Percentiles rank a stretch among this genome's conserved stretches.
phyloP scores from a whole-genome alignment of 2,329 filamentous ascomycete genomes.

The Canariomyces notabilis region DNA sequence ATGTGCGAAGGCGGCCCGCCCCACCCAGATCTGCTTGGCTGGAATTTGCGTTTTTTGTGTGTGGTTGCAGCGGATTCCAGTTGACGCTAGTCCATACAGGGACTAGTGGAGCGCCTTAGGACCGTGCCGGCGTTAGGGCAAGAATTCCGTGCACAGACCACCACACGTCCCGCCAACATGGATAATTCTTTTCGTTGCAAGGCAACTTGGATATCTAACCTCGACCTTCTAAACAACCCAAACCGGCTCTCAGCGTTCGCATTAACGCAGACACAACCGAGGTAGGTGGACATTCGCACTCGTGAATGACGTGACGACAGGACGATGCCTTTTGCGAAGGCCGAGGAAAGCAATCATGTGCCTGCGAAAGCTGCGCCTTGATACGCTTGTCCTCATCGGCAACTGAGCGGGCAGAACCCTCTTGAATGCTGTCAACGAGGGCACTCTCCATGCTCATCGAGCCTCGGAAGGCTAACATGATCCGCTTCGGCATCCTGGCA shows the following conservation, averaged over 20 bases:
- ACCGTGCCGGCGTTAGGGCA: constrained; percentile 20
- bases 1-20: constrained; percentile 22
- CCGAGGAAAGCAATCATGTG: constrained; percentile 57
- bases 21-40: constrained; percentile 19
- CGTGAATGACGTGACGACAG: constrained; percentile 27
- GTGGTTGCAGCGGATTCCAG: constrained; percentile 6
- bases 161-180: constrained; percentile 15
- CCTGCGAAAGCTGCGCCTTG: constrained; percentile 30
- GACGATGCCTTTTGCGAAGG: constrained; percentile 39
- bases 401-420: constrained; percentile 67
- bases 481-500: constrained; percentile 38
- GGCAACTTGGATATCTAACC: constrained; percentile 32
- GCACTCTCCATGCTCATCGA: constrained; percentile 64
- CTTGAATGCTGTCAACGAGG: constrained; percentile 47
- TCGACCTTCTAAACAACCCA: constrained; percentile 12
- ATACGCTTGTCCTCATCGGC: constrained; percentile 62
- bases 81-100: background rate
- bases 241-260: constrained; percentile 5
- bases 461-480: constrained; percentile 62
- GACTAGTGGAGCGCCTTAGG: constrained; percentile 5
- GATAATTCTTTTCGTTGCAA: constrained; percentile 24
- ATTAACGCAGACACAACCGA: constrained; percentile 23
- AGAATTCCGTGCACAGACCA: constrained; percentile 23
- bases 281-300: constrained; percentile 26
- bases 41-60: constrained; percentile 16